Percentiles rank a stretch among this genome's conserved stretches.
Conservation (phyloP, 2,329 filamentous ascomycete genomes). For the Fusarium hainanense region DNA sequence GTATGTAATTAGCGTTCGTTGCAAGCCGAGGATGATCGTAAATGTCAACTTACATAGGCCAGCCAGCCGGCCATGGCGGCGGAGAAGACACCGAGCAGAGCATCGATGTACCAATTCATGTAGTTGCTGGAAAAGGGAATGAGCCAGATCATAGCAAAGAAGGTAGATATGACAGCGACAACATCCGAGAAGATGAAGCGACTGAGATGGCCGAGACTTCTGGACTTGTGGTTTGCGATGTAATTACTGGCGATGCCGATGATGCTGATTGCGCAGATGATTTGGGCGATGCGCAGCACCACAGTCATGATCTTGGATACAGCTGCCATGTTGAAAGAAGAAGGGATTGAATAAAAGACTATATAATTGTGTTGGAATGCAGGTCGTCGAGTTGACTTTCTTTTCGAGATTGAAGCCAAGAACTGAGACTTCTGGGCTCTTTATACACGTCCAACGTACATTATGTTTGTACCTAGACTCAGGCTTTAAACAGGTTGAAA, state of each 20-base stretch:
- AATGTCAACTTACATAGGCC: neutral
- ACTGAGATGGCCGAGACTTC: neutral
- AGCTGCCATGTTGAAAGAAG: neutral
- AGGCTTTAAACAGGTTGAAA: neutral
- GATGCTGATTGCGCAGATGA: neutral
- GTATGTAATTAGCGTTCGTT: neutral
- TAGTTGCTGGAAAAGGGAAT: neutral
- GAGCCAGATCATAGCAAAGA: neutral
- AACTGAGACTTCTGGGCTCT: neutral
- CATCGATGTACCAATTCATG: neutral
- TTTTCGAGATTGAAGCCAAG: neutral
- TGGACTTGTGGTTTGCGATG: neutral
- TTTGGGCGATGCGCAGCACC: neutral
- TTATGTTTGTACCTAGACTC: neutral
- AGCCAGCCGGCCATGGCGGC: neutral
- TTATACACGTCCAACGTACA: neutral
- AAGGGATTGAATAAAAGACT: rapidly evolving
- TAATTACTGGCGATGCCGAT: neutral
- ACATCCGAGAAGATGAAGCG: neutral
- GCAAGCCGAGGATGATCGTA: no score
- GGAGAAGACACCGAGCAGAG: neutral
- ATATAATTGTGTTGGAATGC: neutral
- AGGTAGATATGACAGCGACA: neutral
- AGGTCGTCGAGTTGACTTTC: neutral
- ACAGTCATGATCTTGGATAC: neutral